Percentiles rank a stretch among this genome's conserved stretches.
Evolutionary conservation across 1,139 yeast species (phyloP).

Genomic region (Sugiyamaella neomexicana): DNA sequence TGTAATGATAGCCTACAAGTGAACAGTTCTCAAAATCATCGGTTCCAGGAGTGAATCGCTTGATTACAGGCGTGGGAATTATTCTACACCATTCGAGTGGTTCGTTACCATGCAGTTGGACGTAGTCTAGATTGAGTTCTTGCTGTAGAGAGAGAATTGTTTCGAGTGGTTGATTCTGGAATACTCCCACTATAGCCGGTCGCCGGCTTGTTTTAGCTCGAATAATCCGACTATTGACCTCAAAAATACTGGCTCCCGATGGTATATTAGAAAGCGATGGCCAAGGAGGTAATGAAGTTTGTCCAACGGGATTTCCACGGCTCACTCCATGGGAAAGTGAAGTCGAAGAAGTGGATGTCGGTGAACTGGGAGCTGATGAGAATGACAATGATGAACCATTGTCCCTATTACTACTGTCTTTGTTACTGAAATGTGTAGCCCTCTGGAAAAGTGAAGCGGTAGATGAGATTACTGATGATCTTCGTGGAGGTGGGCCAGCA

Average conservation of each 20-base stretch:
- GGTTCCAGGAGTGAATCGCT: slow-evolving; percentile 70
- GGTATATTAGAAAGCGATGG: slow-evolving; percentile 8
- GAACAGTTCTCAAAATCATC: slow-evolving; percentile 43
- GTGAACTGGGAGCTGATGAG: slow-evolving; percentile 1
- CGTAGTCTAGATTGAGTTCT: slow-evolving; percentile 62
- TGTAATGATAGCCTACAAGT: slow-evolving; percentile 47
- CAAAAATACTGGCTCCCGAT: slow-evolving; percentile 23
- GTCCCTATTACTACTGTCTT: neutral
- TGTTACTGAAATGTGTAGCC: slow-evolving; percentile 8
- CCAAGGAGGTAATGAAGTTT: slow-evolving; percentile 9
- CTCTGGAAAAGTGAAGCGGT: slow-evolving; percentile 10
- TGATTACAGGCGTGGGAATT: slow-evolving; percentile 64
- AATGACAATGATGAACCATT: neutral
- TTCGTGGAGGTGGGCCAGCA: slow-evolving; percentile 8
- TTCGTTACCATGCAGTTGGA: slow-evolving; percentile 90
- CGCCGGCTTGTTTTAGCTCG: slow-evolving; percentile 44
- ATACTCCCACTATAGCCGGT: slow-evolving; percentile 85
- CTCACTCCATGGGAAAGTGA: neutral
- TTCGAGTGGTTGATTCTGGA: slow-evolving; percentile 72
- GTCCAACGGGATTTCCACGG: slow-evolving; percentile 5
- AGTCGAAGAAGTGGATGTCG: slow-evolving; percentile 1
- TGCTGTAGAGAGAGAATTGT: slow-evolving; percentile 54
- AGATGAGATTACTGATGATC: slow-evolving; percentile 8
- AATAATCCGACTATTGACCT: slow-evolving; percentile 27
- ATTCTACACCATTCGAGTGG: slow-evolving; percentile 54